Base-by-base conservation (phyloP, 1,284 basidiomycete species). In the Apiotrichum akiyoshidainum region DNA sequence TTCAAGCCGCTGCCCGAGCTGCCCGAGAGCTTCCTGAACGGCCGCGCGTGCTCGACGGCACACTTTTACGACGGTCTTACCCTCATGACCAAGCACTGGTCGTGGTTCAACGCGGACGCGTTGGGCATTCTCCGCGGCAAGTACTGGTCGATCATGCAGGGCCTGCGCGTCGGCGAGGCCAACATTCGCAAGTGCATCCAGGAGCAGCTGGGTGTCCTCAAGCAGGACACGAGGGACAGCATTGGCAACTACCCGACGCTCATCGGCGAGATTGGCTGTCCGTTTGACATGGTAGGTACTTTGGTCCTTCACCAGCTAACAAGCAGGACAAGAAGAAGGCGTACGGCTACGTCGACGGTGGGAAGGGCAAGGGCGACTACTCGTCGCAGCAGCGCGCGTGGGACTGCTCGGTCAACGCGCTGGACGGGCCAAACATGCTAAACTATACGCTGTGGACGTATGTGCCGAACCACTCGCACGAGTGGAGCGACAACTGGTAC, bases 51-150 rank as follows among this genome's bases (percentile, higher is more conserved):
- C 54, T 87, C 89, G 61, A 88, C 90, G 0, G 83, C 86, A 0
- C 95, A 99, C 77, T 99, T 92, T 75, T 99, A 98, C 74, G 95
- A 99, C 70, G 95, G 95, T 1, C 81, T 97, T 46, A 83, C 83
- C 13, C 73, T 84, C 54, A 73, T 83, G 65, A 90, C 89, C 39
- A 82, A 88, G 35, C 90, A 93, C 67, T 95, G 91, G 93, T 89
- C 93, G 72, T 92, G 89, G 90, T 92, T 95, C 83, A 98, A 98
- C 69, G 69, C 85, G 74, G 77, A 86, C 81, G 66, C 78, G 80
- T 59, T 87, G 78, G 74, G 91, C 79, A 41, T 89, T 82, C 59
- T 92, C 80, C 81, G 95, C 44, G 91, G 91, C 19, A 92, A 92
- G 71, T 99, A 98, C 75, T 82, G 82, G 50, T 76, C 78, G 8